Evolutionary conservation across 768 basidiomycete genomes (phyloP).

Genomic region (Tylopilus vinaceipallidus): DNA sequence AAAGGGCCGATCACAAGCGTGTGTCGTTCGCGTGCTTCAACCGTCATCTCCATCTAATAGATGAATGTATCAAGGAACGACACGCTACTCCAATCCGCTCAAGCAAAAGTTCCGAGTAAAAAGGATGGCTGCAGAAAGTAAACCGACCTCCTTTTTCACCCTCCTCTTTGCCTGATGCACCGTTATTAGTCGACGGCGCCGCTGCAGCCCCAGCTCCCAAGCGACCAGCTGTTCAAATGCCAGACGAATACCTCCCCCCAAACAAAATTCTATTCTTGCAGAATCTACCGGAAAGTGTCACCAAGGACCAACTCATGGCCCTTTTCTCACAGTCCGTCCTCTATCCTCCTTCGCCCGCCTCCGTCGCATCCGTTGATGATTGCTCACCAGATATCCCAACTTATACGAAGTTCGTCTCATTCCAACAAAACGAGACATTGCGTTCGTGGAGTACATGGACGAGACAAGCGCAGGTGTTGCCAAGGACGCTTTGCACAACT

Average conservation of each 20-base stretch:
- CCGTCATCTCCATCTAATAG: not conserved
- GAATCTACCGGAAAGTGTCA: slow-evolving; percentile 90
- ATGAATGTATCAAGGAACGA: slow-evolving; percentile 49
- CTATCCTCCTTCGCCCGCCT: not conserved
- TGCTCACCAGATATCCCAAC: slow-evolving; percentile 75
- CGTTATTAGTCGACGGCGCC: slow-evolving; percentile 60
- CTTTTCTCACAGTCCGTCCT: slow-evolving; percentile 84
- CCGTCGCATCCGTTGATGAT: slow-evolving; percentile 2
- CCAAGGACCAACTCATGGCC: slow-evolving; percentile 86
- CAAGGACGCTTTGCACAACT: slow-evolving; percentile 96
- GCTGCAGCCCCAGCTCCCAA: slow-evolving; percentile 64
- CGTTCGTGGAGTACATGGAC: slow-evolving; percentile 97
- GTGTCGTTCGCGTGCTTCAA: slow-evolving; percentile 22
- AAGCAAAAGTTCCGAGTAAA: slow-evolving; percentile 84
- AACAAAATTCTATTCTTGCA: slow-evolving; percentile 99
- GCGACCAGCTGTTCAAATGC: slow-evolving; percentile 91
- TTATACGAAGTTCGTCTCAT: slow-evolving; percentile 97
- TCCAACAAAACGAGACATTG: slow-evolving; percentile 95
- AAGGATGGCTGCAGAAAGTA: slow-evolving; percentile 78
- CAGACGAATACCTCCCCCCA: slow-evolving; percentile 98
- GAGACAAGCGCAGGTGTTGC: slow-evolving; percentile 88
- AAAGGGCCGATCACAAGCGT: slow-evolving; percentile 85
- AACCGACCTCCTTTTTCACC: not conserved
- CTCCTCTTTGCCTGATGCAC: slow-evolving; percentile 2
- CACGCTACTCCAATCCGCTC: slow-evolving; percentile 86